Conservation (phyloP, 331 rosid genomes). For the Ulmus americana region DNA sequence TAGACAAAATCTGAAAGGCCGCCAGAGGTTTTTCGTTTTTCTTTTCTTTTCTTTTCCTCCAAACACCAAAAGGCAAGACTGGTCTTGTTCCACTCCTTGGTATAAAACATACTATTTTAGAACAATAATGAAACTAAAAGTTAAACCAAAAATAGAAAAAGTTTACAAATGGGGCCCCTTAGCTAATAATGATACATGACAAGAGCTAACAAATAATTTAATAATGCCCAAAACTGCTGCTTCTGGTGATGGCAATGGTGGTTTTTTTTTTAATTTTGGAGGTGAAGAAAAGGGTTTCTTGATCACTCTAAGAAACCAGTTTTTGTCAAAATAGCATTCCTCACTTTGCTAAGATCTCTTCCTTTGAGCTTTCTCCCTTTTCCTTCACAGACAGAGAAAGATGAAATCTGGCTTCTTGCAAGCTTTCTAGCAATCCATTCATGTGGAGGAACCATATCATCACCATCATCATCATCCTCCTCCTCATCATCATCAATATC, state of each 20-base stretch:
- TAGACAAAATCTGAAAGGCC: constrained; percentile 35
- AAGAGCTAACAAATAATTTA: not conserved
- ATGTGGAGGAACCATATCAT: constrained; percentile 82
- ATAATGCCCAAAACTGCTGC: not conserved
- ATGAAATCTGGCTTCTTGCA: constrained; percentile 76
- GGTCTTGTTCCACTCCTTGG: constrained; percentile 4
- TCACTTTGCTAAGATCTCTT: constrained; percentile 90
- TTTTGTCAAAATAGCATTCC: constrained; percentile 71
- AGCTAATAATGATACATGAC: not conserved
- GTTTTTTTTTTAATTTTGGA: not conserved
- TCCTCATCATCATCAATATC: constrained; percentile 19
- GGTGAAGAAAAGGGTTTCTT: not conserved
- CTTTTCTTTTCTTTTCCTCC: not conserved
- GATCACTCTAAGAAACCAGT: constrained; percentile 84
- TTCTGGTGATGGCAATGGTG: not conserved
- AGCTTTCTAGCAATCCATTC: constrained; percentile 90
- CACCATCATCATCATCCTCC: constrained; percentile 29
- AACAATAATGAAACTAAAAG: not conserved
- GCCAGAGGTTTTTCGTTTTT: not conserved
- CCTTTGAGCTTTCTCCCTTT: constrained; percentile 89
- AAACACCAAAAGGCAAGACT: not conserved
- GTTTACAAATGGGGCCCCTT: not conserved
- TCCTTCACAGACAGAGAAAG: constrained; percentile 91
- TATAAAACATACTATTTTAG: constrained; percentile 9
- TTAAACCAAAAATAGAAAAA: not conserved